Evolutionary conservation across 306 rosid species (phyloP).

Genomic region (Morella rubra): DNA sequence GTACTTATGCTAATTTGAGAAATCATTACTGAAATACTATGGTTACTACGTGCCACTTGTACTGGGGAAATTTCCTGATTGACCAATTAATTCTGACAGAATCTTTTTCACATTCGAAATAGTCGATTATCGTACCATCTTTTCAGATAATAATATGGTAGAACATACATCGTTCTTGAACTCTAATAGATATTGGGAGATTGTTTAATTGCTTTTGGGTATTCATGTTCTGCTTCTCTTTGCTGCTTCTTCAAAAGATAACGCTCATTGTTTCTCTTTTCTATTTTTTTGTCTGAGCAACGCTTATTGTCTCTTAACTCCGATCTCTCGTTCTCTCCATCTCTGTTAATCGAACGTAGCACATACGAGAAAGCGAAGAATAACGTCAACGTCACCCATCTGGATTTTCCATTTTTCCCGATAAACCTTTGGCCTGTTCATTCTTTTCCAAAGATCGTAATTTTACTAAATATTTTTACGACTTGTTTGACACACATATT

Average conservation of each 20-base stretch:
- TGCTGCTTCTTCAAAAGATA: not conserved
- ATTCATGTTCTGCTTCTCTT: not conserved
- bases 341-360: not conserved
- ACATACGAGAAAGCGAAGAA: not conserved
- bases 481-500: not conserved
- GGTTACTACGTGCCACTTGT: too few species aligned
- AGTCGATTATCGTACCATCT: too few species aligned
- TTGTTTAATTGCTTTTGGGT: not conserved
- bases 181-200: too few species aligned
- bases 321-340: not conserved
- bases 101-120: too few species aligned
- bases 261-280: not conserved
- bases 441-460: slow-evolving; percentile 2
- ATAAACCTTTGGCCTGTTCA: not conserved
- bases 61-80: too few species aligned
- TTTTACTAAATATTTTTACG: not conserved
- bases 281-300: not conserved
- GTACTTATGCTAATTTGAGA: too few species aligned
- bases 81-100: too few species aligned
- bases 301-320: not conserved
- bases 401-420: not conserved
- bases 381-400: not conserved
- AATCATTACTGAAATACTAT: too few species aligned
- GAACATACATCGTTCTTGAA: too few species aligned
- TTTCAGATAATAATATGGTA: too few species aligned